These are phyloP conservation scores for Psilocybe sp. DNA, from an alignment of 768 basidiomycete genomes.

Conservation along the genomic window DNA sequence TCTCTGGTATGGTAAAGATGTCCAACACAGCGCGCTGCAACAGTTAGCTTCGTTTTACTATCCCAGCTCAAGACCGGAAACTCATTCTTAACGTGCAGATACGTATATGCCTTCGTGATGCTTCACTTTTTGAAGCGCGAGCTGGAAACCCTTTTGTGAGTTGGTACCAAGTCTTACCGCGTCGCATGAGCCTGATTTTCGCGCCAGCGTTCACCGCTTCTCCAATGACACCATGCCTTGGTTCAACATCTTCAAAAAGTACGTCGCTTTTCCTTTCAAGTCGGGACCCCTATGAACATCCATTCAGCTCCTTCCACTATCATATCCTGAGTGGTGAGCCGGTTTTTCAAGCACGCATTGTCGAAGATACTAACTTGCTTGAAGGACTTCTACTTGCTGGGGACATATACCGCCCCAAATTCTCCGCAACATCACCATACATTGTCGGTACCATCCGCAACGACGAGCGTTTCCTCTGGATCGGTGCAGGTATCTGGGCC, in stretches of 20 bases:
- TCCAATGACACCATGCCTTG: slow-evolving; percentile 94
- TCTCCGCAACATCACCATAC: slow-evolving; percentile 61
- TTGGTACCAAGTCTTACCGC: slow-evolving; percentile 2
- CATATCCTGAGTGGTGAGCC: slow-evolving; percentile 65
- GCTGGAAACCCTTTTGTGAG: slow-evolving; percentile 86
- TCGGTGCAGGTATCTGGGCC: slow-evolving; percentile 65
- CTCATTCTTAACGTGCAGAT: slow-evolving; percentile 29
- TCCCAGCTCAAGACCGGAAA: background rate
- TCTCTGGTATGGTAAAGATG: slow-evolving; percentile 65
- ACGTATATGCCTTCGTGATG: slow-evolving; percentile 72
- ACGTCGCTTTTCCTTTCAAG: slow-evolving; percentile 11
- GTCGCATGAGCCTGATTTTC: background rate
- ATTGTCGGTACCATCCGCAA: slow-evolving; percentile 62
- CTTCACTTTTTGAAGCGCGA: slow-evolving; percentile 91
- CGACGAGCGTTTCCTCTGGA: slow-evolving; percentile 64
- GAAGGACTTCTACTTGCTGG: slow-evolving; percentile 73
- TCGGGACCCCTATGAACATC: background rate
- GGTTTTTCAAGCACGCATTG: background rate
- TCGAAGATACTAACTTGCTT: background rate
- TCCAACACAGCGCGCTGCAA: slow-evolving; percentile 76
- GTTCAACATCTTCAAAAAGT: slow-evolving; percentile 89
- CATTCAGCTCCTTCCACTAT: slow-evolving; percentile 81
- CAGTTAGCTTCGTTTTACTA: slow-evolving; percentile 44
- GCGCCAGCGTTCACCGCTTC: slow-evolving; percentile 82
- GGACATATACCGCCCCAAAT: slow-evolving; percentile 80